Conservation (phyloP, 208 protist species). For the Crithidia brevicula region DNA sequence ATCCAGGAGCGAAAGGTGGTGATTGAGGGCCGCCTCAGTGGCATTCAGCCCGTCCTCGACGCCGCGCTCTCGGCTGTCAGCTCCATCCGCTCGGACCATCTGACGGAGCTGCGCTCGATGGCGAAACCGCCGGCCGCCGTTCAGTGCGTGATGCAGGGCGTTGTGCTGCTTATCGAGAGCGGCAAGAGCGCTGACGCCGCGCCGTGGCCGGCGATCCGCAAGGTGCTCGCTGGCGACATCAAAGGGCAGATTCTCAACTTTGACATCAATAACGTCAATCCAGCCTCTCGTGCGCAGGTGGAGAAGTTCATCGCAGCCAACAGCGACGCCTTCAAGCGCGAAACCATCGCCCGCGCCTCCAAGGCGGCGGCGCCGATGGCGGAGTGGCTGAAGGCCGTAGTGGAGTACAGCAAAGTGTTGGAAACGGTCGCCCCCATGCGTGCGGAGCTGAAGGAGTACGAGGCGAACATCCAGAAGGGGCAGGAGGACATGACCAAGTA, state of each 20-base stretch:
- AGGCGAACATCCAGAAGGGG: conserved; percentile 80
- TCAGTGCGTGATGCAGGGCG: conserved; percentile 96
- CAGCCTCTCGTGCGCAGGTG: conserved; percentile 73
- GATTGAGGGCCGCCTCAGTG: conserved; percentile 94
- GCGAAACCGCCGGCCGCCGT: conserved; percentile 95
- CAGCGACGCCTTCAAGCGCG: conserved; percentile 92
- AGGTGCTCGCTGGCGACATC: conserved; percentile 93
- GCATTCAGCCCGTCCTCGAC: conserved; percentile 96
- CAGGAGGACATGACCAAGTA: conserved; percentile 91
- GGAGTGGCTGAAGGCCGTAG: conserved; percentile 96
- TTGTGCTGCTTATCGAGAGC: conserved; percentile 94
- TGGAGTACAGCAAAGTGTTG: conserved; percentile 97
- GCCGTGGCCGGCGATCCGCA: conserved; percentile 95
- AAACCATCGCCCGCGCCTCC: conserved; percentile 93
- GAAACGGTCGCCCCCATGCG: conserved; percentile 93
- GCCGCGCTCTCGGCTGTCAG: conserved; percentile 94
- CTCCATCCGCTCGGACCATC: conserved; percentile 91
- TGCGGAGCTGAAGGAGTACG: conserved; percentile 80
- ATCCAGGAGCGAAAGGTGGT: conserved; percentile 88
- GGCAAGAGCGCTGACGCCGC: conserved; percentile 78
- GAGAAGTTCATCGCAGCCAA: conserved; percentile 90
- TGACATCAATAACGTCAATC: conserved; percentile 90
- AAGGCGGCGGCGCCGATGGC: conserved; percentile 97
- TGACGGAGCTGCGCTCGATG: conserved; percentile 97
- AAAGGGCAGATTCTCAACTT: conserved; percentile 97